Percentiles rank a stretch among this genome's conserved stretches.
Evolutionary conservation across 2,329 filamentous ascomycete species (phyloP).

Genomic region (Pseudogymnoascus sp.): DNA sequence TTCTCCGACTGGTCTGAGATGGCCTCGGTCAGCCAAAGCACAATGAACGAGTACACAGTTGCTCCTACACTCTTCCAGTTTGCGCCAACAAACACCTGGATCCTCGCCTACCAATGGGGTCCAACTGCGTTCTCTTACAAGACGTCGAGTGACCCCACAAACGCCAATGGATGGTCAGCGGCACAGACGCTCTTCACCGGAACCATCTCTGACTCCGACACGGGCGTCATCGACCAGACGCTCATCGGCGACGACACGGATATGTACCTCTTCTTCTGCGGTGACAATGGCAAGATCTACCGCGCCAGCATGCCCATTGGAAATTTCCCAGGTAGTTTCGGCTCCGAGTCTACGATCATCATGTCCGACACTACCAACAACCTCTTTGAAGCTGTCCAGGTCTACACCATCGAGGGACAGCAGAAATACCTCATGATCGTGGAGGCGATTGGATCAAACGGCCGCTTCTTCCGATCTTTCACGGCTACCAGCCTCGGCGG

Average conservation of each 20-base stretch:
- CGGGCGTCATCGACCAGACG: constrained; percentile 54
- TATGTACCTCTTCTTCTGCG: constrained; percentile 62
- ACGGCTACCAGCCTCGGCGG: constrained; percentile 50
- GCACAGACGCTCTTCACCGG: constrained; percentile 49
- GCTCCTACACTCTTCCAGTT: constrained; percentile 59
- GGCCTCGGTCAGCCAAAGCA: constrained; percentile 42
- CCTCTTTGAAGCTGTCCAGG: constrained; percentile 59
- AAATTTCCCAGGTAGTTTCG: constrained; percentile 55
- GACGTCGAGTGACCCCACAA: constrained; percentile 50
- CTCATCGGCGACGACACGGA: constrained; percentile 51
- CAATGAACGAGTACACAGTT: constrained; percentile 39
- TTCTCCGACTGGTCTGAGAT: constrained; percentile 48
- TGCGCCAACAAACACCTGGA: constrained; percentile 50
- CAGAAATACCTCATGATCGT: constrained; percentile 60
- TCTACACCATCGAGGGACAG: constrained; percentile 51
- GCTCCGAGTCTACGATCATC: constrained; percentile 39
- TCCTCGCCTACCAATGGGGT: constrained; percentile 58
- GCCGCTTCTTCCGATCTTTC: constrained; percentile 60
- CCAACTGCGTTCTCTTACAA: constrained; percentile 50
- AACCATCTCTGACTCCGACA: constrained; percentile 41
- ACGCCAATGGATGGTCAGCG: constrained; percentile 48
- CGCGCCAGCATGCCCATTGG: constrained; percentile 53
- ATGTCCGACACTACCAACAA: constrained; percentile 46
- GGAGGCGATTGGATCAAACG: constrained; percentile 48
- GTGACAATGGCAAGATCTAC: constrained; percentile 61